Evolutionary conservation across 768 basidiomycete genomes (phyloP), one percentile per base, ranked within the genome.

Genomic region (Russula brevipes): DNA sequence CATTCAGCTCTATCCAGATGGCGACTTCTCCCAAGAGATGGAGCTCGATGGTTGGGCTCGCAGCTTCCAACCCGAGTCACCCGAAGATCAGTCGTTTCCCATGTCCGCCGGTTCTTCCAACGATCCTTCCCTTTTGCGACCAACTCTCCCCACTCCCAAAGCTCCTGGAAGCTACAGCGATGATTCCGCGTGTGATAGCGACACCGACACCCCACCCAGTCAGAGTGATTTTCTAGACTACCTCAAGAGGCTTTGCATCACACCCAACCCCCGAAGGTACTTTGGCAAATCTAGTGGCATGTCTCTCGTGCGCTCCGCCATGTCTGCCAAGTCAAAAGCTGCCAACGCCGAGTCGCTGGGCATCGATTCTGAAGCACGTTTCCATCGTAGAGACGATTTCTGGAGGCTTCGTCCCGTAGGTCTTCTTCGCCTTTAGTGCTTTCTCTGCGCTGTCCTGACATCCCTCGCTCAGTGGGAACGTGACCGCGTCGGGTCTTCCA

Each of bases 271-370:
- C 2, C 50, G 52, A n/a, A 62, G 67, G 44, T 66, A 67, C 52
- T 68, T 59, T 53, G 67, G 67, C 7, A 63, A 63, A 50, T 66
- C 65, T n/a, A 68, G 67, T 31, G 57, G 61, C 49, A 24, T 67
- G 11, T 30, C 49, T 42, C 58, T 68, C 24, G 5, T 68, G 2
- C 61, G 54, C 1, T 49, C 57, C 9, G 67, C 61, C 46, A 35
- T 68, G 35, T 47, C 53, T 6, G 50, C 57, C 39, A 68, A 60
- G 41, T 51, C 59, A 16, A 57, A 63, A 46, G 46, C 19, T 5
- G 52, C 61, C 3, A 44, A 36, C 38, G 45, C 33, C 0, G 50
- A 46, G 1, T 53, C 55, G 12, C 35, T 31, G 0, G 24, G 31
- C 6, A 3, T 50, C n/a, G 49, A 42, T 4, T 24, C 39, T 17